A percentile compares a stretch with the other conserved stretches of the same genome.
phyloP scores from a whole-genome alignment of 108 stramenopile genomes.

The Discostella stelligeroides region DNA sequence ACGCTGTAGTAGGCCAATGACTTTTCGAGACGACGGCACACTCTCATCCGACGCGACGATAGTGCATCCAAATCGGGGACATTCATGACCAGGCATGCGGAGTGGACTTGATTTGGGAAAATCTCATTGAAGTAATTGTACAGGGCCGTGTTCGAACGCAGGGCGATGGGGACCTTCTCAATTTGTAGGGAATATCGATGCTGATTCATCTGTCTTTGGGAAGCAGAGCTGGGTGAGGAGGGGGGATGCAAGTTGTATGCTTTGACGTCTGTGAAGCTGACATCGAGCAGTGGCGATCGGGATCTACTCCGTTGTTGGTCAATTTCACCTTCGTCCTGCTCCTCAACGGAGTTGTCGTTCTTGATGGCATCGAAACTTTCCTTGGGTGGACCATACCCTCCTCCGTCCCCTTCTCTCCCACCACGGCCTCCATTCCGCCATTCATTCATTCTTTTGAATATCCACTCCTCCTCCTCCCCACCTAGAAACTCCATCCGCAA shows the following conservation, averaged over 20 bases:
- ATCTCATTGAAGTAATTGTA: constrained; percentile 86
- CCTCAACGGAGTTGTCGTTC: background rate
- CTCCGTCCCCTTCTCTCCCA: constrained; percentile 5
- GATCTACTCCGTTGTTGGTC: constrained; percentile 27
- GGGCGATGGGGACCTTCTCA: constrained; percentile 81
- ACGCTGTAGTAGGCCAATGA: constrained; percentile 78
- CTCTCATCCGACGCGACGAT: constrained; percentile 58
- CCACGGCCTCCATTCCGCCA: background rate
- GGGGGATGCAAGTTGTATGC: background rate
- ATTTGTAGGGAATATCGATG: constrained; percentile 82
- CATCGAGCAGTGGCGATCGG: constrained; percentile 22
- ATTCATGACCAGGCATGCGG: constrained; percentile 76
- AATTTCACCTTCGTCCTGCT: constrained; percentile 23
- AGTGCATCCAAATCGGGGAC: constrained; percentile 79
- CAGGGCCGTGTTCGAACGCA: constrained; percentile 80
- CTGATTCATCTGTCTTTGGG: constrained; percentile 43
- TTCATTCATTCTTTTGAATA: background rate
- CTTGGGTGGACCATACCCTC: constrained; percentile 31
- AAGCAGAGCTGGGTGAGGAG: constrained; percentile 20
- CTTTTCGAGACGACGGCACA: constrained; percentile 79
- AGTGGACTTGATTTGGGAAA: constrained; percentile 84
- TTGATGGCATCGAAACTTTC: constrained; percentile 28
- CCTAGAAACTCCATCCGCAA: constrained; percentile 77
- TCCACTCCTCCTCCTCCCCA: constrained; percentile 52
- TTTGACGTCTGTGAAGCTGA: background rate